Percentiles rank a stretch among this genome's conserved stretches.
Conservation (phyloP, 2,329 filamentous ascomycete genomes). For the Ophiognomonia clavigignenti-juglandacearum region DNA sequence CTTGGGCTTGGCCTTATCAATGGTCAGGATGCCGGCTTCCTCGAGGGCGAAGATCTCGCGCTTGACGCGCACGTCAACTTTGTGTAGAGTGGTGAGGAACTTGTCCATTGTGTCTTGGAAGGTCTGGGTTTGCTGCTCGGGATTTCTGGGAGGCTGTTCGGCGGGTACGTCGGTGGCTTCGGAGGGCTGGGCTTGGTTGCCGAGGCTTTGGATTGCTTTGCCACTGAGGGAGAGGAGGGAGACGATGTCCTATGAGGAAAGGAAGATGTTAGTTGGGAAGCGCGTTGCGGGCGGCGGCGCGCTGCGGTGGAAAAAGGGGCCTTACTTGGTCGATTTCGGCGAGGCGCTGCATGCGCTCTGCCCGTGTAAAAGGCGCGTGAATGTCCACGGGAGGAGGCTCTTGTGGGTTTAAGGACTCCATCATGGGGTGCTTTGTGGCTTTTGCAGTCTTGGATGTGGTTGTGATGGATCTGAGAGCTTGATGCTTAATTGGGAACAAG, state of each 20-base stretch:
- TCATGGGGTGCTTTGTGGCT: constrained; percentile 1
- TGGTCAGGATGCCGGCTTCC: constrained; percentile 69
- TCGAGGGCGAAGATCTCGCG: constrained; percentile 75
- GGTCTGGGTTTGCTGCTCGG: constrained; percentile 46
- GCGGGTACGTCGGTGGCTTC: constrained; percentile 7
- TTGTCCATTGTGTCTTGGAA: constrained; percentile 57
- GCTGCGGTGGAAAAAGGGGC: background rate
- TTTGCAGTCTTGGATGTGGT: too few relatives aligned
- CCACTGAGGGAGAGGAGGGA: constrained; percentile 45
- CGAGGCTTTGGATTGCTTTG: constrained; percentile 59
- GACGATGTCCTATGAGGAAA: constrained; percentile 42
- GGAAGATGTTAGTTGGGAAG: background rate
- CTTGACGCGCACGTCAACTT: constrained; percentile 68
- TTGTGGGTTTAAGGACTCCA: constrained; percentile 19
- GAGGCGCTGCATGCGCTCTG: constrained; percentile 76
- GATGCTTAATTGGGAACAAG: background rate
- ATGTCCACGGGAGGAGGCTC: constrained; percentile 17
- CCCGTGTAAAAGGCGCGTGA: constrained; percentile 59
- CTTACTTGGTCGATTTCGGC: constrained; percentile 68
- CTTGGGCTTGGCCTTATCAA: constrained; percentile 24
- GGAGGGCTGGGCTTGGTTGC: constrained; percentile 30
- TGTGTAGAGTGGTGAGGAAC: constrained; percentile 70
- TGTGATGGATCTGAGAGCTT: too few relatives aligned
- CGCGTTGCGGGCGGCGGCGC: background rate
- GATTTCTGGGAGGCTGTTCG: constrained; percentile 16